Base-by-base conservation (phyloP, 352 stramenopile genomes). In the Globisporangium irregulare region DNA sequence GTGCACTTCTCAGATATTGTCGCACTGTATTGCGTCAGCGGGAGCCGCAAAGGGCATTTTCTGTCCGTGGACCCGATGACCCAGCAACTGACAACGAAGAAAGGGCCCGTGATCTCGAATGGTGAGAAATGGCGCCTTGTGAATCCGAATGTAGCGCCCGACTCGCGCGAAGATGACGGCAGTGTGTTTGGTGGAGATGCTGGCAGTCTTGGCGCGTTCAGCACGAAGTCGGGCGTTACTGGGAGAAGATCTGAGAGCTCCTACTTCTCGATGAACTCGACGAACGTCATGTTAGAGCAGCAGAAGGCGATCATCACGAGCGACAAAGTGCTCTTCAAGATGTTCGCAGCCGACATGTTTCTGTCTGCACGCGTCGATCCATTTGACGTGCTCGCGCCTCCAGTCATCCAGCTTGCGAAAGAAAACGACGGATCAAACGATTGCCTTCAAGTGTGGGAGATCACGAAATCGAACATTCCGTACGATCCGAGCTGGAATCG, bases 401-500 rank as follows among this genome's bases (percentile, higher is more conserved):
- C 75, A 8, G 71, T 53, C 22, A 75, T 92, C 1, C 62, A 80
- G 8, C 70, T 93, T 0, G 79, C 74, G 61, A 77, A 80, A 27
- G 72, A 85, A 57, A 82, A 82, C 36, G 83, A 89, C 36, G 75
- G 66, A 4, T 76, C 77, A 4, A 75, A 86, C 41, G 77, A 89
- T 46, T 76, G 73, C 1, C 48, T 87, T 51, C 87, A 96, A 63
- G 68, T 88, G 7, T 96, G 89, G 89, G 87, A 92, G 54, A 69
- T 95, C 27, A 94, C 89, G n/a, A 94, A 96, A 59, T 85, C 85
- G 20, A 96, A 93, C 55, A 76, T 96, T 38, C 89, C 89, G 3
- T 95, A 91, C 53, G 87, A 96, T 64, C 89, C 89, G 36, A 75
- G 79, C 34, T 96, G 89, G 89, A 96, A 96, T 68, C 82, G 89